Evolutionary conservation across 1,284 basidiomycete genomes (phyloP).

Genomic region (Somion occarium): DNA sequence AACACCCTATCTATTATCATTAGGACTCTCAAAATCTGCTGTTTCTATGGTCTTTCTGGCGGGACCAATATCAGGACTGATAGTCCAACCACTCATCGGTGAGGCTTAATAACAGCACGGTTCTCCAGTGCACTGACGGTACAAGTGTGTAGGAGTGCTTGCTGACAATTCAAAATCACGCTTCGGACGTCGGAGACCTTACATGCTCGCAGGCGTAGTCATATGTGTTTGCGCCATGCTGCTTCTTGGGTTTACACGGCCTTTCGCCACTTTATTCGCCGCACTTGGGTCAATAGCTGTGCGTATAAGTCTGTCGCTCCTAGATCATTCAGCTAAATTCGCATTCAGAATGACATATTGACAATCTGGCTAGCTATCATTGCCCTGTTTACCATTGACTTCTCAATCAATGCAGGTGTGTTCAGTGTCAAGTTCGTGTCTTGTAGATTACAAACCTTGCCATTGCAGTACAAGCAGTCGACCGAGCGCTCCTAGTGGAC

Average conservation of each 20-base stretch:
- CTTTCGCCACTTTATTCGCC: constrained; percentile 64
- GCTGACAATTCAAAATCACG: constrained; percentile 86
- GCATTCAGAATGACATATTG: constrained; percentile 51
- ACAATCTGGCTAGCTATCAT: constrained; percentile 80
- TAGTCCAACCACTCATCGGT: constrained; percentile 90
- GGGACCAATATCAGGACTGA: constrained; percentile 86
- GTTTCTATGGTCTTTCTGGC: constrained; percentile 94
- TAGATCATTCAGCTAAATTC: not conserved
- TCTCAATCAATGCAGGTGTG: constrained; percentile 84
- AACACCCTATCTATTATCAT: constrained; percentile 89
- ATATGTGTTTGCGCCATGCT: constrained; percentile 75
- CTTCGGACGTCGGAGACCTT: constrained; percentile 81
- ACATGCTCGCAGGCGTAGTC: constrained; percentile 72
- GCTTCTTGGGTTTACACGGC: constrained; percentile 80
- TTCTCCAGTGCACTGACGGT: not conserved
- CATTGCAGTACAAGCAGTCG: constrained; percentile 68
- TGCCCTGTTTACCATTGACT: constrained; percentile 89
- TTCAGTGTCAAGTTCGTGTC: not conserved
- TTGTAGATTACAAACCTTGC: constrained; percentile 1
- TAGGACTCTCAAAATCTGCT: constrained; percentile 83
- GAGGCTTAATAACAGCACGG: constrained; percentile 8
- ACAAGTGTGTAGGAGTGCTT: constrained; percentile 50
- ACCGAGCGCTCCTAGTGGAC: constrained; percentile 79
- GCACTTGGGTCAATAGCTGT: constrained; percentile 32
- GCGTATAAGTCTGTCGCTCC: constrained; percentile 12